Base-by-base conservation (phyloP, 2,329 filamentous ascomycete species). In the Botrytis fragariae region DNA sequence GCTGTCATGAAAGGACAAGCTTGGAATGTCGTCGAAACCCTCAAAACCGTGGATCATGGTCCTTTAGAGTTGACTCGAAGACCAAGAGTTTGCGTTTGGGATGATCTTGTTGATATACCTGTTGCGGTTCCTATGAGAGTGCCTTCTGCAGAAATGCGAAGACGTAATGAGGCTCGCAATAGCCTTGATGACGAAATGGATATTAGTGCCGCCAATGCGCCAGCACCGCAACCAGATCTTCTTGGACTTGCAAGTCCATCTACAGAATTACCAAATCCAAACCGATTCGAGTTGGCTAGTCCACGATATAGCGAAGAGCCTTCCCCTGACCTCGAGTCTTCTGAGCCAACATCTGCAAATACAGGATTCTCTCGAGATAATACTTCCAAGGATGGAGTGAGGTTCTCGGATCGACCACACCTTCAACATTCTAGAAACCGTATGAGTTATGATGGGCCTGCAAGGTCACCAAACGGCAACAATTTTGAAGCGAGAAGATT, bases 1-100 rank as follows among this genome's bases (percentile, higher is more conserved):
- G 95, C 96, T 1, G 96, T 99, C 74, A 97, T 99, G 94, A 99
- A 99, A 83, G 96, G 96, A 18, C 96, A 99, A 81, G 96, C 96
- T 0, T 99, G 96, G 94, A 99, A 99, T 81, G 96, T 99, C 0
- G 96, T 99, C 7, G 96, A 99, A 84, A 98, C 96, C 0, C 87
- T 99, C 75, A 99, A 99, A 82, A 93, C 93, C 29, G 86, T 90
- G 0, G 96, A 98, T 80, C 95, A 98, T 80, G 96, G 96, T 0
- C 96, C 96, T 0, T 85, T 99, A 29, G 96, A 98, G 83, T 88
- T 99, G 71, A 98, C 96, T 7, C 89, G 96, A 76, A 88, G 96
- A 77, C 92, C 94, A 67, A 91, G 95, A 78, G 95, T 99, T 29
- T 97, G 94, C 79, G 95, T 99, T 20, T 99, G 96, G 96, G 96